Evolutionary conservation across 257 asterid genomes (phyloP).

Genomic region (Primulina huaijiensis): DNA sequence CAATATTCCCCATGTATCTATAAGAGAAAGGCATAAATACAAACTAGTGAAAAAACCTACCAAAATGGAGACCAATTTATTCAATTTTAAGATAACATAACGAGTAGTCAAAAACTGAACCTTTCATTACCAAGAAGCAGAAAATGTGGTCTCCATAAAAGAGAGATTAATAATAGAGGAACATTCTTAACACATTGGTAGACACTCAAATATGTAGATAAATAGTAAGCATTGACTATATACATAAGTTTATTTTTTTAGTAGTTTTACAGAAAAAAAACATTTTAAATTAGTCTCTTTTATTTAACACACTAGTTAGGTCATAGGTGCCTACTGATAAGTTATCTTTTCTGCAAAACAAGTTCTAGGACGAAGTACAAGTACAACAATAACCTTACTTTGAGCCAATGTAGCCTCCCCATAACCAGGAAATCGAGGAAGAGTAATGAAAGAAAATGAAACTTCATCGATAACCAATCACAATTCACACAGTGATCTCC

Average conservation of each 20-base stretch:
- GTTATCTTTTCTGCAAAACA: background rate
- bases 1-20: constrained; percentile 87
- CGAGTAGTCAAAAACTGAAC: constrained; percentile 4
- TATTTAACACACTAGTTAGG: background rate
- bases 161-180: background rate
- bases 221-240: background rate
- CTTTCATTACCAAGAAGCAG: background rate
- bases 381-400: too few species aligned
- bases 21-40: constrained; percentile 23
- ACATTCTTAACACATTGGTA: background rate
- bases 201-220: background rate
- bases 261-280: too few species aligned
- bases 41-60: constrained; percentile 24
- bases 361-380: background rate
- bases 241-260: background rate
- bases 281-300: background rate
- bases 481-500: background rate
- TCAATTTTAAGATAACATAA: constrained; percentile 13
- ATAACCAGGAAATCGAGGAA: background rate
- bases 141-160: background rate
- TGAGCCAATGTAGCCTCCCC: background rate
- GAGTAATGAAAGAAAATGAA: background rate
- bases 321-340: background rate
- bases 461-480: background rate
- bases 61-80: constrained; percentile 2